Conservation (phyloP, 352 stramenopile species). For the Globisporangium spinosum region DNA sequence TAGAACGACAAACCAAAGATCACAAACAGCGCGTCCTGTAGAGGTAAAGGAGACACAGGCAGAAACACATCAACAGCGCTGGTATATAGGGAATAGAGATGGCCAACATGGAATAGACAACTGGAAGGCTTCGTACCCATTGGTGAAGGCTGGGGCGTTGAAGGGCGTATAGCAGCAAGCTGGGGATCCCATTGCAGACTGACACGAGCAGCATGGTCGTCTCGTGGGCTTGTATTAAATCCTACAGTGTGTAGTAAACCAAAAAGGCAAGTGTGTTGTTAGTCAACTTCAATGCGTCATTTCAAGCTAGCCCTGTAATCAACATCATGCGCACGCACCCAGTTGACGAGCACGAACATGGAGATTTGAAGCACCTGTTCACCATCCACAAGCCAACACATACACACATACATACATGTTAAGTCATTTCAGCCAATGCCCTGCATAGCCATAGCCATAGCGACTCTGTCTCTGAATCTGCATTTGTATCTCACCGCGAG, state of each 20-base stretch:
- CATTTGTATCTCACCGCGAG: constrained; percentile 34
- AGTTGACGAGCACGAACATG: constrained; percentile 74
- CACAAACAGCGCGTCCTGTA: constrained; percentile 79
- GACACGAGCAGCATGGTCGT: constrained; percentile 71
- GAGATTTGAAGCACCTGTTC: constrained; percentile 62
- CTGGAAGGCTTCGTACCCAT: constrained; percentile 45
- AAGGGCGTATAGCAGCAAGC: constrained; percentile 60
- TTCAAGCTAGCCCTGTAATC: not conserved
- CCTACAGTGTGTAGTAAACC: constrained; percentile 21
- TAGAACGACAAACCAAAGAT: constrained; percentile 85
- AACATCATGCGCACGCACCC: constrained; percentile 25
- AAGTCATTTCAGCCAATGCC: not conserved
- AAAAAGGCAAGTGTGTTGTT: not conserved
- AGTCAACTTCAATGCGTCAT: not conserved
- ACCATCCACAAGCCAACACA: constrained; percentile 1
- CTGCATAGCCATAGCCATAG: not conserved
- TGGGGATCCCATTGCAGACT: constrained; percentile 67
- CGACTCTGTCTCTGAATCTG: not conserved
- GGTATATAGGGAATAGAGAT: not conserved
- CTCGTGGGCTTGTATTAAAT: constrained; percentile 62
- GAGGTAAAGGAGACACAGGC: not conserved
- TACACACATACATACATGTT: not conserved
- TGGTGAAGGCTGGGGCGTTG: constrained; percentile 73
- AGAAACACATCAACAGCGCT: not conserved
- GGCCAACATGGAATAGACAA: not conserved